Evolutionary conservation across 805 yeast species (phyloP).

Genomic region (Hanseniaspora taiwanica): DNA sequence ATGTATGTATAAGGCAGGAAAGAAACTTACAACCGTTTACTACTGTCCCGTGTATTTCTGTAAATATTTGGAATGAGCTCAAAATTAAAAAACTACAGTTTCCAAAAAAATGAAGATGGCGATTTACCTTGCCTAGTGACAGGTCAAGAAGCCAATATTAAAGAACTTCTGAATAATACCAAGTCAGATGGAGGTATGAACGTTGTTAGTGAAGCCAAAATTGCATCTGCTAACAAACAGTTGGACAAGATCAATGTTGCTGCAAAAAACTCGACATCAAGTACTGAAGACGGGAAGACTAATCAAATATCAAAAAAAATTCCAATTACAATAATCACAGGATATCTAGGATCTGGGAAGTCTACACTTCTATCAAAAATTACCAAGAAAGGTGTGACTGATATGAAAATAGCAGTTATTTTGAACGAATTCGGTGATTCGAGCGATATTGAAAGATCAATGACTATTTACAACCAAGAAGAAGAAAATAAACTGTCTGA

Average conservation of each 20-base stretch:
- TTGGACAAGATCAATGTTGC: conserved; percentile 3
- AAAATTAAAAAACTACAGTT: conserved; percentile 16
- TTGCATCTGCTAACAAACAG: conserved; percentile 19
- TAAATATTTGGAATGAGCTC: neutral
- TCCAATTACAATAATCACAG: conserved; percentile 88
- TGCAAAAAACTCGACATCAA: neutral
- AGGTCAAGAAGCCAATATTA: conserved; percentile 17
- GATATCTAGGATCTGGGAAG: conserved; percentile 91
- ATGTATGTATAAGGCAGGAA: too few species aligned
- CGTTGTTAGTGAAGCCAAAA: conserved; percentile 19
- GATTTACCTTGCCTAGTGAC: conserved; percentile 20
- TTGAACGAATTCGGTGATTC: conserved; percentile 90
- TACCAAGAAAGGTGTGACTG: conserved; percentile 41
- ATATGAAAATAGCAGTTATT: conserved; percentile 72
- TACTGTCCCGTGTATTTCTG: too few species aligned
- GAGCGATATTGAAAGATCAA: conserved; percentile 73
- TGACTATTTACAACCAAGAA: conserved; percentile 44
- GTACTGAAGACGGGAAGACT: neutral
- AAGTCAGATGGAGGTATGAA: conserved; percentile 18
- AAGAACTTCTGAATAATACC: conserved; percentile 12
- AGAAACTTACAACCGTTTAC: too few species aligned
- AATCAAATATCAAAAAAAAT: conserved; percentile 33
- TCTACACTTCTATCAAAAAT: conserved; percentile 70
- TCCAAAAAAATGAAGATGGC: conserved; percentile 22
- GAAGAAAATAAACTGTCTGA: conserved; percentile 30